A percentile compares a stretch with the other conserved stretches of the same genome.
These are phyloP conservation scores for Xylariaceae sp. DNA, from an alignment of 2,329 filamentous ascomycete genomes.

Conservation along the genomic window DNA sequence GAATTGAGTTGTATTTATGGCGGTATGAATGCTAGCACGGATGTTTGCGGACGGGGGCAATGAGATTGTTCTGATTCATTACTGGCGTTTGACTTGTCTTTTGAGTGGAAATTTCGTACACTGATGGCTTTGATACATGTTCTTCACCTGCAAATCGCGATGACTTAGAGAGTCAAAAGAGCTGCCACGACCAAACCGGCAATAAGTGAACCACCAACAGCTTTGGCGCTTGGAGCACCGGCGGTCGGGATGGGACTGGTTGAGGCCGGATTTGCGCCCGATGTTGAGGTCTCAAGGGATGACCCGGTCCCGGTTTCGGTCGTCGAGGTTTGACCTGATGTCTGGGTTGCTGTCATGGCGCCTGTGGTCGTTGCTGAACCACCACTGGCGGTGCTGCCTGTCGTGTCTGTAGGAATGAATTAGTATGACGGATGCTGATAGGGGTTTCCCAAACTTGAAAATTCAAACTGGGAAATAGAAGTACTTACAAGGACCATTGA, in stretches of 20 bases:
- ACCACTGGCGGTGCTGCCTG: neutral
- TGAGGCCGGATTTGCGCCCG: neutral
- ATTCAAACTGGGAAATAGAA: no score
- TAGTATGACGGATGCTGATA: neutral
- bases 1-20: neutral
- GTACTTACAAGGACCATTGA: constrained; percentile 15
- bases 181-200: constrained; percentile 5
- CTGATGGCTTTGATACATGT: no score
- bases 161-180: constrained; percentile 9
- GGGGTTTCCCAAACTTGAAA: no score
- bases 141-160: neutral
- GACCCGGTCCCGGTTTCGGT: neutral
- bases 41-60: neutral
- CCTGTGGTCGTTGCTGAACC: neutral
- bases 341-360: constrained; percentile 5
- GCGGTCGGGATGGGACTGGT: neutral
- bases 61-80: no score
- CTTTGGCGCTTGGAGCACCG: constrained; percentile 7
- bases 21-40: neutral
- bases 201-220: constrained; percentile 7
- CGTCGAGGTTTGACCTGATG: neutral
- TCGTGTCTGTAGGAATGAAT: constrained; percentile 6
- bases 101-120: no score
- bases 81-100: no score
- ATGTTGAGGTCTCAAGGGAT: neutral